phyloP scores from a whole-genome alignment of 768 basidiomycete genomes.

The Kwoniella mangroviensis region DNA sequence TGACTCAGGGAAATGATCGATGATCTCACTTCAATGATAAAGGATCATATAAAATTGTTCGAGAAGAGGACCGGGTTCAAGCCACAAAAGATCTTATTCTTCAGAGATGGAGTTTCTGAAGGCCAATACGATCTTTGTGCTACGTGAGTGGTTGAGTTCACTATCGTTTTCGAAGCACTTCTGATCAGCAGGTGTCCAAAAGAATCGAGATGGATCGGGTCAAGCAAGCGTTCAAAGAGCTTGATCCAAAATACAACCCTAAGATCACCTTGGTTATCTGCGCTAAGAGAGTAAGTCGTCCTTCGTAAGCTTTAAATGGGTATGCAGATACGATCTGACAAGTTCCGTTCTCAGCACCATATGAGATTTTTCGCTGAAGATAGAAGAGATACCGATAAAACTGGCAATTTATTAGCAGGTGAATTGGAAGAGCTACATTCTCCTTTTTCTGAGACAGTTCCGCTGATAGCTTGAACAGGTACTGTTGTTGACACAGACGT shows the following conservation, averaged over 20 bases:
- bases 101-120: slow-evolving; percentile 56
- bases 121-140: slow-evolving; percentile 54
- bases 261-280: slow-evolving; percentile 53
- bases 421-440: too few species aligned
- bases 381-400: slow-evolving; percentile 39
- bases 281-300: slow-evolving; percentile 41
- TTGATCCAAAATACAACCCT: slow-evolving; percentile 49
- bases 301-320: background rate
- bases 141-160: slow-evolving; percentile 22
- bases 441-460: background rate
- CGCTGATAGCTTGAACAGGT: slow-evolving; percentile 16
- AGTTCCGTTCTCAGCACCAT: slow-evolving; percentile 30
- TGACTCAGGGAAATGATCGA: slow-evolving; percentile 49
- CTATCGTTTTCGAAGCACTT: background rate
- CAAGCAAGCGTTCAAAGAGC: slow-evolving; percentile 30
- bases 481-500: slow-evolving; percentile 50
- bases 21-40: slow-evolving; percentile 50
- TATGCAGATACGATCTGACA: too few species aligned
- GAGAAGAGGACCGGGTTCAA: slow-evolving; percentile 38
- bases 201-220: background rate
- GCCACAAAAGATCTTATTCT: slow-evolving; percentile 53
- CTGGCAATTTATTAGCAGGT: slow-evolving; percentile 22
- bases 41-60: slow-evolving; percentile 42
- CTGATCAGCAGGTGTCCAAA: background rate
- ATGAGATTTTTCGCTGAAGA: slow-evolving; percentile 54